phyloP scores from a whole-genome alignment of 129 eudicot species.

The Chrysanthemum seticuspe region DNA sequence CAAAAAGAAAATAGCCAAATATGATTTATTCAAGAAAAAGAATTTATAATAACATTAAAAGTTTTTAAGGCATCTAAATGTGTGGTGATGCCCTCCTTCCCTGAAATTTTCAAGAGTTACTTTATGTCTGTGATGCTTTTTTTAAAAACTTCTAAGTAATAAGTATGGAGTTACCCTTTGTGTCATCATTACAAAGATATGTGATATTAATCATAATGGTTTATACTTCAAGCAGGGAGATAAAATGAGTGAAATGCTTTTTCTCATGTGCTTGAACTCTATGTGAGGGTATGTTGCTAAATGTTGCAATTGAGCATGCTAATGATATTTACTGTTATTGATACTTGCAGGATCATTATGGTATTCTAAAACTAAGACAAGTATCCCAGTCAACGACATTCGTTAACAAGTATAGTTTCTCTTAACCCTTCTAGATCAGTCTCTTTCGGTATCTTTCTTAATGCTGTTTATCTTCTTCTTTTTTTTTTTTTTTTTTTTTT shows the following conservation, averaged over 20 bases:
- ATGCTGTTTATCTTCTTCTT: neutral
- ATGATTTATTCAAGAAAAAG: too few relatives aligned
- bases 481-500: neutral
- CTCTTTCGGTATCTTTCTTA: neutral
- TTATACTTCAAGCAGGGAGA: neutral
- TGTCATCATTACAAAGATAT: too few relatives aligned
- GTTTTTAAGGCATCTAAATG: too few relatives aligned
- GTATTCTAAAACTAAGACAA: slow-evolving; percentile 69
- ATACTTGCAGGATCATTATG: slow-evolving; percentile 72
- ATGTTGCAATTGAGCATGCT: neutral
- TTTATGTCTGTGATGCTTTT: too few relatives aligned
- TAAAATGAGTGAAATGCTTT: neutral
- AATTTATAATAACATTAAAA: too few relatives aligned
- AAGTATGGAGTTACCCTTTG: too few relatives aligned
- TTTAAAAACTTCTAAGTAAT: too few relatives aligned
- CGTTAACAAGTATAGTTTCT: slow-evolving; percentile 54
- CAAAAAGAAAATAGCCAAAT: too few relatives aligned
- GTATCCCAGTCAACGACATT: slow-evolving; percentile 65
- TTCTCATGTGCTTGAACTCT: neutral
- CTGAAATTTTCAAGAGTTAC: too few relatives aligned
- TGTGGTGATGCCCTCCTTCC: too few relatives aligned
- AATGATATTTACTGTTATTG: neutral
- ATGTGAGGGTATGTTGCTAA: neutral
- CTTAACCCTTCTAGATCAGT: neutral
- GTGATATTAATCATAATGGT: too few relatives aligned